Evolutionary conservation across 139 green algal genomes (phyloP).

Genomic region (Micractinium sp.): DNA sequence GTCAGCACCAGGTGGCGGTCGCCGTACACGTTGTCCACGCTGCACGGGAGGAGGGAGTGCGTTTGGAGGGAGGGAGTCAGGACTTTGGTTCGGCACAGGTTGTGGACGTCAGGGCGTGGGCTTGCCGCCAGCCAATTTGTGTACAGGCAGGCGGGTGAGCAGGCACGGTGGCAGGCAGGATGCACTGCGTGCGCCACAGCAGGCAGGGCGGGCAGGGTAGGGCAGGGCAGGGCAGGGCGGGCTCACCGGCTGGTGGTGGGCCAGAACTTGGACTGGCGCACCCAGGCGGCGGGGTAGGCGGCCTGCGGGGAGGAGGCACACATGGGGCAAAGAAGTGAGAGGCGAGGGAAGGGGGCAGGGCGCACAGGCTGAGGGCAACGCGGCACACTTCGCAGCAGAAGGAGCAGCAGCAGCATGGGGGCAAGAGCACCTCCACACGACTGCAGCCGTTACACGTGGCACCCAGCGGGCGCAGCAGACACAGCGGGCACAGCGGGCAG

Average conservation of each 20-base stretch:
- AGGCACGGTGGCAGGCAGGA: no score
- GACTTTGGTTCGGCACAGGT: no score
- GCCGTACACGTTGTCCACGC: constrained; percentile 99
- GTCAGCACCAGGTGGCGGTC: constrained; percentile 66
- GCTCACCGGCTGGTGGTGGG: constrained; percentile 66
- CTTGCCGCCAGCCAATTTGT: no score
- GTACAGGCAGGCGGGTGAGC: no score
- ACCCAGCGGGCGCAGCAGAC: not conserved
- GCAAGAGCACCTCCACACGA: not conserved
- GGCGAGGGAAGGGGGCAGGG: not conserved
- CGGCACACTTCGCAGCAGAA: not conserved
- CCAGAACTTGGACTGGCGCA: constrained; percentile 98
- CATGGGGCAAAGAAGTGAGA: no score
- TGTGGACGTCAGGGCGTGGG: no score
- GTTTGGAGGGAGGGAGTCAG: no score
- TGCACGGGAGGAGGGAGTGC: constrained; percentile 4
- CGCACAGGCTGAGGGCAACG: not conserved
- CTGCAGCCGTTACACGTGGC: not conserved
- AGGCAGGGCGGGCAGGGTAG: no score
- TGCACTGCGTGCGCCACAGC: no score
- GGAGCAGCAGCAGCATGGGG: not conserved
- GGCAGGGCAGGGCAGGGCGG: no score
- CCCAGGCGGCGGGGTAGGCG: constrained; percentile 93
- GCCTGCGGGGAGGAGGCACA: constrained; percentile 46
- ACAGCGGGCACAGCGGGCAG: no score